Conservation (phyloP, 495 filamentous ascomycete species). For the Achaetomiella virescens region DNA sequence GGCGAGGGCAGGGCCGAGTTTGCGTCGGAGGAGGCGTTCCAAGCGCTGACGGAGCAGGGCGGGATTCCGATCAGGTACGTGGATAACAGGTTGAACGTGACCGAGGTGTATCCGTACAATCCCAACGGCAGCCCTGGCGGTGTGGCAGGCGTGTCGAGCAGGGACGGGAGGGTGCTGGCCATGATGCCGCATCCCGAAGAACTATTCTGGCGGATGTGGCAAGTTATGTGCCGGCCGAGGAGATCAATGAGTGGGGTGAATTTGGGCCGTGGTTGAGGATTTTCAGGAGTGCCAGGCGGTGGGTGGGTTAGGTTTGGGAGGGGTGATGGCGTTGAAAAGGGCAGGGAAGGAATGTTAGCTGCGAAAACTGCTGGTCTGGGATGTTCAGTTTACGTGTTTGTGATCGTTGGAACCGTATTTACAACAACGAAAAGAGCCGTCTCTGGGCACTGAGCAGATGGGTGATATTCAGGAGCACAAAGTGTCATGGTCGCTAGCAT, state of each 20-base stretch:
- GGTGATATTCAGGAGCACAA: no score
- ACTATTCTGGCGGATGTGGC: constrained; percentile 79
- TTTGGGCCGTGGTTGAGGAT: constrained; percentile 83
- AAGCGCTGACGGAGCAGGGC: constrained; percentile 54
- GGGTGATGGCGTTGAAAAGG: neutral
- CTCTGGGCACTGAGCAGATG: no score
- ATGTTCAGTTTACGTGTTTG: neutral
- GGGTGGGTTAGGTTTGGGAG: constrained; percentile 57
- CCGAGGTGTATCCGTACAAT: constrained; percentile 83
- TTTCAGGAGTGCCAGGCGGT: constrained; percentile 74
- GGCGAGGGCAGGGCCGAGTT: constrained; percentile 88
- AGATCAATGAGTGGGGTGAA: constrained; percentile 70
- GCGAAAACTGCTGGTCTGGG: no score
- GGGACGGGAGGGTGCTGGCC: constrained; percentile 79
- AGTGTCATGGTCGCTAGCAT: no score
- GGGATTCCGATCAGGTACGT: constrained; percentile 74
- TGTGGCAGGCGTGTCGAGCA: constrained; percentile 74
- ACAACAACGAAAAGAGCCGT: neutral
- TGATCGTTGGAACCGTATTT: no score
- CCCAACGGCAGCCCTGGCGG: constrained; percentile 87
- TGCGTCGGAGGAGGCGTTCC: constrained; percentile 40
- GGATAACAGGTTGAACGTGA: constrained; percentile 68
- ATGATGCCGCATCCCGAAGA: constrained; percentile 97
- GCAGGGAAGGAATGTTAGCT: neutral
- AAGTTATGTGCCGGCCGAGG: constrained; percentile 62